Base-by-base conservation (phyloP, 140 eudicot species). In the Cichorium intybus region DNA sequence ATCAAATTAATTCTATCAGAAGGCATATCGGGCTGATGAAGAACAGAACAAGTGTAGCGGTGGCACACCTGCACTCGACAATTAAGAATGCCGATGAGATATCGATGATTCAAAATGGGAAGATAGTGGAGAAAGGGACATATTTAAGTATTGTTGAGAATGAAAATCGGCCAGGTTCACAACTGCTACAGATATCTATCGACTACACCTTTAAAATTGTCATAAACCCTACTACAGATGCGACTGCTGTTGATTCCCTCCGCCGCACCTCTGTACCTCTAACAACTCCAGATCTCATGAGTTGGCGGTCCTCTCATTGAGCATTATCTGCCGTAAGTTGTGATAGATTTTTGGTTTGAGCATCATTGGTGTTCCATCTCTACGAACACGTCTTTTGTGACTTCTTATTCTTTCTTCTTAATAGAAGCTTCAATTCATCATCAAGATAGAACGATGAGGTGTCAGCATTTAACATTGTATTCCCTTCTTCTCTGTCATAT, bases 261-360 rank as follows among this genome's bases (percentile, higher is more conserved):
- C n/a, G n/a, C n/a, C n/a, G 99, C 41, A 93, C 95, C 72, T 88
- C 99, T 54, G 97, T 93, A 62, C 95, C 90, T 76, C 95, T 80
- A 48, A 93, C 99, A 61, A 95, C 97, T 33, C 99, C 99, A 64
- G 99, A 93, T 72, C 97, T 83, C 77, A 93, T 53, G 24, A 93
- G 95, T 61, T 93, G 99, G 12, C 99, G 75, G 68, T 93, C 99
- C 70, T 93, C 99, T 97, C 99, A 93, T 52, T 93, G 97, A 69
- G 97, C 97, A 84, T 88, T 93, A 75, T 93, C 99, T 37, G 95
- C 99, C 70, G 94, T 82, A 35, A 80, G 84, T 73, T 93, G 97
- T 12, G 99, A 88, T 18, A 79, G 64, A 74, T 84, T 93, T 72
- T 93, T 93, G 81, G 94, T 93, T 79, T 88, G 97, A 70, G 99